Evolutionary conservation across 2,329 filamentous ascomycete genomes (phyloP), one percentile per base, ranked within the genome.

Genomic region (Hypoxylon rubiginosum): DNA sequence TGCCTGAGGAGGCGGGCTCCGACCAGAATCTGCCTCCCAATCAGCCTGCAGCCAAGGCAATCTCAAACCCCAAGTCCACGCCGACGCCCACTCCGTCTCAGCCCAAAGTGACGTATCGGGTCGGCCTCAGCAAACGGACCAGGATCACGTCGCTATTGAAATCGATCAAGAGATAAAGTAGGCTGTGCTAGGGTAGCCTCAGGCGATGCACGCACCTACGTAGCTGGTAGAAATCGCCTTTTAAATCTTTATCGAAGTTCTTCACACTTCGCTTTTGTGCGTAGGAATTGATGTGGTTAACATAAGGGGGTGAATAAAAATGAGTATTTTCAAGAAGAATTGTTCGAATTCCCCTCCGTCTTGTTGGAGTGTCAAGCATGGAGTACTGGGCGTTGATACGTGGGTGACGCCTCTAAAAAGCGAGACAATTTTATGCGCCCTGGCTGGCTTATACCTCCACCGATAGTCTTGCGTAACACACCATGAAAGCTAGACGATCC

Each of bases 101-200:
- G 61, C 72, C 78, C 15, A 83, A 83, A 67, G 76, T 80, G 21
- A 71, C 75, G 1, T 82, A 83, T 52, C 76, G 83, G 24, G 83
- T 85, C 45, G 83, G 83, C 1, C 73, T 85, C 39, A 85, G 83
- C 72, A 82, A 81, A 74, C 78, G 80, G 45, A 80, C 79, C 21
- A 79, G 81, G 58, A 84, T 85, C 56, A 78, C 83, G 45, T 82
- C 83, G 8, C 71, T 85, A 48, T 74, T 85, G 56, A 83, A 82
- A 64, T 75, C 76, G 2, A 75, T 85, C 50, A 81, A 77, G 74
- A 84, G 84, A 72, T 84, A 65, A 39, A 41, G 48, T 39, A 26
- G 26, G 3, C 21, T 50, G 32, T 26, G 17, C 26, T 30, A 5
- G 11, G n/a, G 34, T 58, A 24, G 2, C 15, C 28, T 24, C 21